Conservation (phyloP, 164 flowering plant genomes). For the Nelumbo lutea region DNA sequence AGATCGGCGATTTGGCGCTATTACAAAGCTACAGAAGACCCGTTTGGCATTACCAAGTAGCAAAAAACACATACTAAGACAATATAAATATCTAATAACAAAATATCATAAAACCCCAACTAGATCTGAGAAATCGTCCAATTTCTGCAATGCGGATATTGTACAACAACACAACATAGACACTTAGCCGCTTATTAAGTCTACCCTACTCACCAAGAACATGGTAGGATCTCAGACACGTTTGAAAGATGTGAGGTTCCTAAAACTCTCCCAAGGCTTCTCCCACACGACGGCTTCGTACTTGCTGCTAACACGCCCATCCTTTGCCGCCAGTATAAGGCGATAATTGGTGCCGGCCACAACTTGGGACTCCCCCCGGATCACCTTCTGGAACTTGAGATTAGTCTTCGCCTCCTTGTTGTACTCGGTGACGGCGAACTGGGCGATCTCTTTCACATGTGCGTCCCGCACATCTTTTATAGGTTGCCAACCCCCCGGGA, state of each 20-base stretch:
- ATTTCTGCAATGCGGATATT: too few species aligned
- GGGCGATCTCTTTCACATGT: conserved; percentile 30
- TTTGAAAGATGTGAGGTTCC: conserved; percentile 20
- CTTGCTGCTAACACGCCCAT: conserved; percentile 3
- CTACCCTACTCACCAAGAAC: too few species aligned
- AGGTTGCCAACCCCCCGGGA: conserved; percentile 26
- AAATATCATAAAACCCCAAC: too few species aligned
- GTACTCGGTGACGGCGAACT: conserved; percentile 37
- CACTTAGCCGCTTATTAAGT: too few species aligned
- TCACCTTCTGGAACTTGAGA: conserved; percentile 21
- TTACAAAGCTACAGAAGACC: too few species aligned
- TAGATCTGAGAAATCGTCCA: too few species aligned
- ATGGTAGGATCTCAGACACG: background rate
- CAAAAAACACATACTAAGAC: too few species aligned
- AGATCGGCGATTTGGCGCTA: too few species aligned
- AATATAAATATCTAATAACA: too few species aligned
- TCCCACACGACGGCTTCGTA: conserved; percentile 17
- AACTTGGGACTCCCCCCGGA: conserved; percentile 36
- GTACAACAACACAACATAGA: too few species aligned
- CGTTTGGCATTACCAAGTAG: too few species aligned
- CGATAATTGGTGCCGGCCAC: conserved; percentile 37
- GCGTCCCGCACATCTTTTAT: conserved; percentile 27
- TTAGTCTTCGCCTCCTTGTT: conserved; percentile 21
- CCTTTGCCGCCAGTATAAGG: conserved; percentile 26
- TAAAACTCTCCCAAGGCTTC: conserved; percentile 14